Evolutionary conservation across 169 alveolate species (phyloP).

Genomic region (Eimeria acervulina): DNA sequence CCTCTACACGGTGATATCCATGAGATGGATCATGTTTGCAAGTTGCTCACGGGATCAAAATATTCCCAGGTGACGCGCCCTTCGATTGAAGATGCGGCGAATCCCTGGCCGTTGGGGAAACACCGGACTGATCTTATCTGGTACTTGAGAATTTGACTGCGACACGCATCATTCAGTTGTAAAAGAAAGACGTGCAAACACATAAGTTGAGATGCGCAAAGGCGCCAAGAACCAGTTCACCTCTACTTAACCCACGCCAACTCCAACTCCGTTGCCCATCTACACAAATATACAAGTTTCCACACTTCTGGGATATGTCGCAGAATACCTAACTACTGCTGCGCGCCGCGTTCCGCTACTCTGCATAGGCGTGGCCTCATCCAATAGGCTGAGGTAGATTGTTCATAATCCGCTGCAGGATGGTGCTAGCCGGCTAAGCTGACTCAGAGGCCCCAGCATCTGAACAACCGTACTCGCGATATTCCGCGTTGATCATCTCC

Average conservation of each 20-base stretch:
- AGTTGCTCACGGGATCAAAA: slow-evolving; percentile 89
- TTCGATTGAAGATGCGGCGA: slow-evolving; percentile 95
- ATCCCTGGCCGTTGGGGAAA: slow-evolving; percentile 96
- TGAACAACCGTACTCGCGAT: slow-evolving; percentile 78
- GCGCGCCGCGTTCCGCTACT: neutral
- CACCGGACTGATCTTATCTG: slow-evolving; percentile 93
- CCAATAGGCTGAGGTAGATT: neutral
- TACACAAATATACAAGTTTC: neutral
- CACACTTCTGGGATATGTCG: neutral
- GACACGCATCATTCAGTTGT: slow-evolving; percentile 16
- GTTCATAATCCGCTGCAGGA: neutral
- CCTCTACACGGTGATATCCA: neutral
- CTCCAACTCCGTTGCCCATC: neutral
- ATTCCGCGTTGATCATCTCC: slow-evolving; percentile 49
- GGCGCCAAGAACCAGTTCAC: neutral
- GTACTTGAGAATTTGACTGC: slow-evolving; percentile 88
- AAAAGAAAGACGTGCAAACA: neutral
- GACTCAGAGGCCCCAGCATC: neutral
- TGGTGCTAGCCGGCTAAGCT: neutral
- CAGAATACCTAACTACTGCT: neutral
- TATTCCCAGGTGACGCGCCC: slow-evolving; percentile 97
- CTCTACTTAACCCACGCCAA: neutral
- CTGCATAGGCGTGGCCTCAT: neutral
- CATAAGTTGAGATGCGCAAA: neutral
- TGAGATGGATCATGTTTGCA: neutral